Conservation (phyloP, 2,329 filamentous ascomycete genomes). For the Ophiosphaerella korrae region DNA sequence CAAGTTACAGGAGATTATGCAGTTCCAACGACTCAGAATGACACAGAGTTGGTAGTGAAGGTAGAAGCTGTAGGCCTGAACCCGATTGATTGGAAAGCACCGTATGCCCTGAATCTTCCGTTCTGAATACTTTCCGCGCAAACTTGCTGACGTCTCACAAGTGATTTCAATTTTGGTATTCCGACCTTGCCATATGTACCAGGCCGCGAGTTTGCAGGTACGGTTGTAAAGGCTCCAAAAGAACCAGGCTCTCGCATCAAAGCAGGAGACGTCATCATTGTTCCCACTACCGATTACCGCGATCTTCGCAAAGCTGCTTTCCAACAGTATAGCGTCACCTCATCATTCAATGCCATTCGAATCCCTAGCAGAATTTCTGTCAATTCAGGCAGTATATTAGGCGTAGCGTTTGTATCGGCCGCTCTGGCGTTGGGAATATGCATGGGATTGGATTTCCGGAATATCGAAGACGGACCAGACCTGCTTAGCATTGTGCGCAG, state of each 20-base stretch:
- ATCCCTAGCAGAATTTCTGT: slow-evolving; percentile 61
- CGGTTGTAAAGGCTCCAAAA: slow-evolving; percentile 58
- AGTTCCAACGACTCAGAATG: slow-evolving; percentile 52
- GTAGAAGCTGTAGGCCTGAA: slow-evolving; percentile 71
- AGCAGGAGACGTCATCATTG: slow-evolving; percentile 52
- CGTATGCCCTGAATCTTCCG: slow-evolving; percentile 54
- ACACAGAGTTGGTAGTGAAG: slow-evolving; percentile 66
- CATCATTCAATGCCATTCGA: slow-evolving; percentile 67
- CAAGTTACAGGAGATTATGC: slow-evolving; percentile 51
- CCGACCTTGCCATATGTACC: slow-evolving; percentile 71
- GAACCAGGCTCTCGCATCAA: slow-evolving; percentile 55
- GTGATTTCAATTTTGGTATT: slow-evolving; percentile 73
- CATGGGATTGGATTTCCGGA: slow-evolving; percentile 68
- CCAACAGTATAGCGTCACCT: slow-evolving; percentile 70
- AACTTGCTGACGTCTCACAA: slow-evolving; percentile 32
- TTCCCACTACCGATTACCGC: slow-evolving; percentile 76
- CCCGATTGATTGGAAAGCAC: slow-evolving; percentile 77
- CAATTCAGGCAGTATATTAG: slow-evolving; percentile 66
- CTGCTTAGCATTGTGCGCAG: slow-evolving; percentile 58
- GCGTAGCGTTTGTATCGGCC: slow-evolving; percentile 74
- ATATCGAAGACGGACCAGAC: slow-evolving; percentile 62
- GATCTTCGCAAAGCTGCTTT: slow-evolving; percentile 74
- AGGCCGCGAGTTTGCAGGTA: slow-evolving; percentile 71
- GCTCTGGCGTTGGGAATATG: slow-evolving; percentile 70
- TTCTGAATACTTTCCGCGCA: too few relatives aligned